Evolutionary conservation across 169 alveolate genomes (phyloP), one percentile per base, ranked within the genome.

Genomic region (Plasmodium gonderi): DNA sequence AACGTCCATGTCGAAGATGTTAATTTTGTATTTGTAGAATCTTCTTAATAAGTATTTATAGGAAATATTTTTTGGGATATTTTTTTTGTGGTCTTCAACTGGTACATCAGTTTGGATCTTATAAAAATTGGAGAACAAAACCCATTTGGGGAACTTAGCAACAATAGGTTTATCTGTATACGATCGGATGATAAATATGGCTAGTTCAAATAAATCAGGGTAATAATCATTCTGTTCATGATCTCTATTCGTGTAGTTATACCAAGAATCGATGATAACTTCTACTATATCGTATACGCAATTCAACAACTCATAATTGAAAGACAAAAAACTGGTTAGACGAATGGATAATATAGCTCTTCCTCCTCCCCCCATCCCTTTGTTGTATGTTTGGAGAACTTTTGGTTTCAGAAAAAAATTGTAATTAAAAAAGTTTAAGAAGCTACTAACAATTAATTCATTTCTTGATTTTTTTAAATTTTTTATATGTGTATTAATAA

Each of bases 1-100:
- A 5, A 42, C 49, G 49, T 80, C 91, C 4, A 60, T 31, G 20
- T 80, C 91, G 38, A 80, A 64, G 14, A 80, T 23, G 49, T 80
- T 80, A 40, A 80, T 80, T 80, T 67, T 80, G 80, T 80, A 80
- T 80, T 67, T 80, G 75, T 67, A 80, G 26, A 80, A 67, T 7
- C 12, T 23, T 6, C 17, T 40, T 29, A 49, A 29, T 29, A 49
- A 11, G 67, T 65, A 23, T 0, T 72, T 14, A 38, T 33, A 11
- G 12, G 76, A 11, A 29, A 12, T 51, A 11, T 54, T 3, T 14
- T 33, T 4, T 29, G 33, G 26, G 8, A 2, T 69, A 31, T 3
- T 45, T 23, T 17, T 12, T 42, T 42, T 36, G 11, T 40, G 26
- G 12, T 14, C 17, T 20, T 9, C n/a, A 9, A 45, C 36, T 44